A percentile compares a stretch with the other conserved stretches of the same genome.
These are phyloP conservation scores for Babesia caballi DNA, from an alignment of 169 alveolate species.

Conservation along the genomic window DNA sequence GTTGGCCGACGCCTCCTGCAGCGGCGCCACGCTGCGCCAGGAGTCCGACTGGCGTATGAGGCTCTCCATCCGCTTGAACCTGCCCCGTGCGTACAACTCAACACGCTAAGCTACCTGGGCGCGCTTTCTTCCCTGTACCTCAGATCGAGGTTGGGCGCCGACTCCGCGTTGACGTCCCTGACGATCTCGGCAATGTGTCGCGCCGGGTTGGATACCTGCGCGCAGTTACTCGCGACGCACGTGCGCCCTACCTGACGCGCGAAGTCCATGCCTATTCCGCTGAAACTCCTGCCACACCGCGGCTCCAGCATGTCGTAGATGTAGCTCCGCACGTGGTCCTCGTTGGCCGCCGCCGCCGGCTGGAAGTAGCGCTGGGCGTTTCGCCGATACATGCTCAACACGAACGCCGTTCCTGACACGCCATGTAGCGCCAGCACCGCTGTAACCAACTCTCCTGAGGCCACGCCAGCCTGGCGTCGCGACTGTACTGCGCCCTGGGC, in stretches of 20 bases:
- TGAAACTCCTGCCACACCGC: slow-evolving; percentile 57
- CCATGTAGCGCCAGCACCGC: background rate
- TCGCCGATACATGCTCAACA: slow-evolving; percentile 56
- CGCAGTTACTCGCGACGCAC: background rate
- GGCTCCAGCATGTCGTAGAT: slow-evolving; percentile 68
- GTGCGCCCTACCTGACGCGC: background rate
- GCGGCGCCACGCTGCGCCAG: slow-evolving; percentile 67
- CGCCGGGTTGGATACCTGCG: background rate
- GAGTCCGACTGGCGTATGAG: slow-evolving; percentile 60
- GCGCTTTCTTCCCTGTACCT: slow-evolving; percentile 38
- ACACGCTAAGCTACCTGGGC: slow-evolving; percentile 24
- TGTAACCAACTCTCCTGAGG: slow-evolving; percentile 29
- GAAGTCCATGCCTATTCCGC: slow-evolving; percentile 65
- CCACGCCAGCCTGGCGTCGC: slow-evolving; percentile 48
- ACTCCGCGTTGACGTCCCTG: slow-evolving; percentile 31
- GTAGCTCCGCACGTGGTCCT: slow-evolving; percentile 63
- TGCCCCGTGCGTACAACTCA: slow-evolving; percentile 7
- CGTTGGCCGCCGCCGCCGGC: slow-evolving; percentile 69
- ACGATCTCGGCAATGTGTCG: slow-evolving; percentile 47
- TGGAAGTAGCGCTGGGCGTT: slow-evolving; percentile 70
- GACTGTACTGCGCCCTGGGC: slow-evolving; percentile 41
- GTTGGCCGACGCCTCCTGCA: slow-evolving; percentile 63
- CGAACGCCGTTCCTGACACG: slow-evolving; percentile 4
- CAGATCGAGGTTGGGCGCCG: slow-evolving; percentile 40
- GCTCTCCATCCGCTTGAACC: slow-evolving; percentile 63